Conservation (phyloP, 2,329 filamentous ascomycete genomes). For the Bipolaris victoriae region DNA sequence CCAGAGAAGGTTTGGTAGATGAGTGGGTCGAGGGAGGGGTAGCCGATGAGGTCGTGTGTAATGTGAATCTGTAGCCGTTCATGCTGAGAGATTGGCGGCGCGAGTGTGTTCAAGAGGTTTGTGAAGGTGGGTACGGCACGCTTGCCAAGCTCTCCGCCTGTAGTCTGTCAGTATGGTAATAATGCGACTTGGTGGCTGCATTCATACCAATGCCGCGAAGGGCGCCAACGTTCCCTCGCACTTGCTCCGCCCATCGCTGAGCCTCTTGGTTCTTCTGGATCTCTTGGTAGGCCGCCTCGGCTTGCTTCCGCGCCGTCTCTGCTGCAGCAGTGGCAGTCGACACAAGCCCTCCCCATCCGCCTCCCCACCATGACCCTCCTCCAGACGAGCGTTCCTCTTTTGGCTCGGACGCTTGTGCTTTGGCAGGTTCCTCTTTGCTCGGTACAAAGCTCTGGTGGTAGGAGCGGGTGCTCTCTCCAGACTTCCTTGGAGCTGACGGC, state of each 20-base stretch:
- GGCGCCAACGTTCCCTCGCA: slow-evolving; percentile 84
- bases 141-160: slow-evolving; percentile 73
- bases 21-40: slow-evolving; percentile 90
- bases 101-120: slow-evolving; percentile 91
- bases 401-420: slow-evolving; percentile 57
- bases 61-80: slow-evolving; percentile 97
- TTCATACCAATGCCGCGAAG: slow-evolving; percentile 73
- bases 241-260: slow-evolving; percentile 93
- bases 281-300: slow-evolving; percentile 90
- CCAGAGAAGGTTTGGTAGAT: slow-evolving; percentile 91
- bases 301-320: slow-evolving; percentile 84
- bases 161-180: slow-evolving; percentile 19
- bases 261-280: slow-evolving; percentile 97
- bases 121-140: slow-evolving; percentile 94
- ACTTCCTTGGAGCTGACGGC: slow-evolving; percentile 65
- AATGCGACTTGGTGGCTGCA: neutral
- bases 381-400: slow-evolving; percentile 53
- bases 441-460: slow-evolving; percentile 75
- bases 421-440: slow-evolving; percentile 54
- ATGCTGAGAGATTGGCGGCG: slow-evolving; percentile 94
- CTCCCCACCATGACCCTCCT: slow-evolving; percentile 65
- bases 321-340: slow-evolving; percentile 83
- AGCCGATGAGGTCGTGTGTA: slow-evolving; percentile 92
- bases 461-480: slow-evolving; percentile 75
- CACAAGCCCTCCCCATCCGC: slow-evolving; percentile 77